Evolutionary conservation across 2,329 filamentous ascomycete species (phyloP).

Genomic region (Metarhizium sp.): DNA sequence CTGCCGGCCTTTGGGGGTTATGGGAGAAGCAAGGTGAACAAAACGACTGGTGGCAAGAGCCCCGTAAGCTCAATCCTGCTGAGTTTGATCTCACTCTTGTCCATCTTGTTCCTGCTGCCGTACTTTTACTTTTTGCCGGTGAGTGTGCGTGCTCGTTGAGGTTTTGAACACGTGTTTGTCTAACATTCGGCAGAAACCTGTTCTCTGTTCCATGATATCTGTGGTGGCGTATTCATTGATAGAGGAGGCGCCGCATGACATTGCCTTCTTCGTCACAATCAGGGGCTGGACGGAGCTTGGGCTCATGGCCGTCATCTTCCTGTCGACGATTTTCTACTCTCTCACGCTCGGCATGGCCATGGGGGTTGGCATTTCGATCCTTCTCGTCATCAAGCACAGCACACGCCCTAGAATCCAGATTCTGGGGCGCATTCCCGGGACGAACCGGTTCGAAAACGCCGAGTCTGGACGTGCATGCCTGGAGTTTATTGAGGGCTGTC

Average conservation of each 20-base stretch:
- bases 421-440: slow-evolving; percentile 77
- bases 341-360: slow-evolving; percentile 88
- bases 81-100: slow-evolving; percentile 71
- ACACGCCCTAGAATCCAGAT: slow-evolving; percentile 95
- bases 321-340: slow-evolving; percentile 91
- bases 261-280: slow-evolving; percentile 80
- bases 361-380: slow-evolving; percentile 80
- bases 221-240: slow-evolving; percentile 92
- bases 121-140: slow-evolving; percentile 96
- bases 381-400: slow-evolving; percentile 82
- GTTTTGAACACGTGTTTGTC: background rate
- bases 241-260: slow-evolving; percentile 89
- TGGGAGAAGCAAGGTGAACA: slow-evolving; percentile 90
- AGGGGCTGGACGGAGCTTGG: slow-evolving; percentile 76
- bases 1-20: slow-evolving; percentile 94
- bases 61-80: slow-evolving; percentile 90
- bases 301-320: slow-evolving; percentile 84
- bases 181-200: slow-evolving; percentile 59
- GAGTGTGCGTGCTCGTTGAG: slow-evolving; percentile 26
- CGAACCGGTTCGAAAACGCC: slow-evolving; percentile 77
- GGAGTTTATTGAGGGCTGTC: slow-evolving; percentile 82
- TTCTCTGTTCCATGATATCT: slow-evolving; percentile 87
- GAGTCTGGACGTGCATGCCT: slow-evolving; percentile 62
- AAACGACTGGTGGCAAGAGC: slow-evolving; percentile 80
- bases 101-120: slow-evolving; percentile 72